phyloP scores from a whole-genome alignment of 2,329 filamentous ascomycete species.

The Monosporascus sp. region DNA sequence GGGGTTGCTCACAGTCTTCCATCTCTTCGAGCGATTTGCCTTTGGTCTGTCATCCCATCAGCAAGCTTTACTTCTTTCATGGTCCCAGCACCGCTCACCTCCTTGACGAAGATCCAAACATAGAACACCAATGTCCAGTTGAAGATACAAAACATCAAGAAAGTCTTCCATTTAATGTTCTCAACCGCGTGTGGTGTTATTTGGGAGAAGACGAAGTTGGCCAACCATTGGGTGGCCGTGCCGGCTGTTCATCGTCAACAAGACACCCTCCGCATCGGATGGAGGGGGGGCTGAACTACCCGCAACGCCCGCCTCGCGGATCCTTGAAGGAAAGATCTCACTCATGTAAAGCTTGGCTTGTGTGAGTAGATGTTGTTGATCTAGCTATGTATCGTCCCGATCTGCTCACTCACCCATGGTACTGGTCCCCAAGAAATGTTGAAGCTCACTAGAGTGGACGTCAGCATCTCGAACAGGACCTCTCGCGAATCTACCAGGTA shows the following conservation, averaged over 20 bases:
- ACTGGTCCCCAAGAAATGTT: slow-evolving; percentile 49
- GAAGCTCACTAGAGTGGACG: slow-evolving; percentile 42
- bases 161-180: slow-evolving; percentile 42
- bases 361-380: neutral
- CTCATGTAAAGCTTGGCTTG: slow-evolving; percentile 36
- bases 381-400: neutral
- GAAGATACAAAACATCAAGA: slow-evolving; percentile 45
- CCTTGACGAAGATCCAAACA: slow-evolving; percentile 37
- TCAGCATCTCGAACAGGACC: slow-evolving; percentile 15
- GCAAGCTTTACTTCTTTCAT: neutral
- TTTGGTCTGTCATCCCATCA: slow-evolving; percentile 24
- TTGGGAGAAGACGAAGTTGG: slow-evolving; percentile 45
- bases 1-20: slow-evolving; percentile 17
- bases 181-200: slow-evolving; percentile 43
- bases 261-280: neutral
- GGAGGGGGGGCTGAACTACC: slow-evolving; percentile 4
- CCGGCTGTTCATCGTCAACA: slow-evolving; percentile 25
- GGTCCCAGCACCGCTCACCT: slow-evolving; percentile 13
- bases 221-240: slow-evolving; percentile 45
- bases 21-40: slow-evolving; percentile 40
- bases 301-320: slow-evolving; percentile 44
- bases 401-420: slow-evolving; percentile 34
- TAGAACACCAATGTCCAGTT: slow-evolving; percentile 40
- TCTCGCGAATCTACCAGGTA: neutral
- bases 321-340: slow-evolving; percentile 46